A percentile compares a stretch with the other conserved stretches of the same genome.
phyloP scores from a whole-genome alignment of 352 stramenopile genomes.

The Phytophthora ramorum region DNA sequence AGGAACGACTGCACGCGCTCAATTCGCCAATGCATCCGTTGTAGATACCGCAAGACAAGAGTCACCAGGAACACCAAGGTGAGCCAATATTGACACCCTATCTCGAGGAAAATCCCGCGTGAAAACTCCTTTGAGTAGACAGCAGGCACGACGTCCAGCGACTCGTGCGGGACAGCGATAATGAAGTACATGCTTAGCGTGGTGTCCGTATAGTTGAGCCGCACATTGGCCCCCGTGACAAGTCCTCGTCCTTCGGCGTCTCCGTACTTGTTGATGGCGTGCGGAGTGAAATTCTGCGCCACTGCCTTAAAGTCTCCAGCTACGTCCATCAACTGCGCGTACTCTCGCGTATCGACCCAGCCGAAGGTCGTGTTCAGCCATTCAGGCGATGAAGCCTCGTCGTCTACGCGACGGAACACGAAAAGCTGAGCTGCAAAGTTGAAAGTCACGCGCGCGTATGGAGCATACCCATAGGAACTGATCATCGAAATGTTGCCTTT shows the following conservation, averaged over 20 bases:
- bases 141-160: slow-evolving; percentile 56
- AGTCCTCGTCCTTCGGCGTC: slow-evolving; percentile 64
- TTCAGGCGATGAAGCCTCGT: slow-evolving; percentile 61
- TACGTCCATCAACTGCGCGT: slow-evolving; percentile 69
- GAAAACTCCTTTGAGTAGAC: slow-evolving; percentile 86
- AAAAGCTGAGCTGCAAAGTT: slow-evolving; percentile 82
- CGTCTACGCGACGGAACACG: slow-evolving; percentile 71
- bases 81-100: slow-evolving; percentile 59
- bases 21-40: slow-evolving; percentile 82
- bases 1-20: slow-evolving; percentile 83
- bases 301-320: slow-evolving; percentile 70
- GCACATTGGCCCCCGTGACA: slow-evolving; percentile 68
- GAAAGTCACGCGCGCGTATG: slow-evolving; percentile 72
- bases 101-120: slow-evolving; percentile 57
- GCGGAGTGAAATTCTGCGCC: slow-evolving; percentile 61
- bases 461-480: slow-evolving; percentile 55
- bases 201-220: slow-evolving; percentile 60
- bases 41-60: slow-evolving; percentile 67
- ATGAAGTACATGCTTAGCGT: slow-evolving; percentile 89
- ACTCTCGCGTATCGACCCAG: slow-evolving; percentile 68
- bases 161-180: slow-evolving; percentile 66
- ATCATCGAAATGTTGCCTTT: slow-evolving; percentile 72
- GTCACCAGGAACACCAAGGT: slow-evolving; percentile 55
- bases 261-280: slow-evolving; percentile 79
- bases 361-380: slow-evolving; percentile 72